Evolutionary conservation across 1,284 basidiomycete genomes (phyloP).

Genomic region (Cryptococcus wingfieldii): DNA sequence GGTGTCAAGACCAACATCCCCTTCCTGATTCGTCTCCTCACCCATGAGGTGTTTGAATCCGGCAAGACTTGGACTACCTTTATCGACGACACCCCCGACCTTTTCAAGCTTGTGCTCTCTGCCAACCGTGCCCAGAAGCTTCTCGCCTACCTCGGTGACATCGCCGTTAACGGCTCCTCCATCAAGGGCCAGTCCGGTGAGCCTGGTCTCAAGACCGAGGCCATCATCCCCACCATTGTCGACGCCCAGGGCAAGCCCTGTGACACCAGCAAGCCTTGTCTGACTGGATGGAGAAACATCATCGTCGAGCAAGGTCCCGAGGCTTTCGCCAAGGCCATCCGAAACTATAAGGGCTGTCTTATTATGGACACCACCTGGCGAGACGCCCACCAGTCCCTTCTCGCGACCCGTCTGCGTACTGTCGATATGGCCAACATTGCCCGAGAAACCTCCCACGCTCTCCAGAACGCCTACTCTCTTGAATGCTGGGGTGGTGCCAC

Average conservation of each 20-base stretch:
- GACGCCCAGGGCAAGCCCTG: conserved; percentile 74
- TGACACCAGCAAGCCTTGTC: conserved; percentile 78
- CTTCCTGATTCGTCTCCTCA: conserved; percentile 95
- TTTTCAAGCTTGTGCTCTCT: conserved; percentile 96
- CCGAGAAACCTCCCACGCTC: conserved; percentile 91
- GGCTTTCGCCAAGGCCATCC: conserved; percentile 96
- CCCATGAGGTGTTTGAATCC: conserved; percentile 94
- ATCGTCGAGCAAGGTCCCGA: conserved; percentile 97
- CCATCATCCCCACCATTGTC: conserved; percentile 74
- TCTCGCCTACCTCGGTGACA: conserved; percentile 90
- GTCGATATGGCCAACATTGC: conserved; percentile 99
- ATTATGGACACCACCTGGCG: conserved; percentile 99
- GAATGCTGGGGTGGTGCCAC: conserved; percentile 99
- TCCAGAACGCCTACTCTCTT: conserved; percentile 92
- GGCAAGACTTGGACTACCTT: conserved; percentile 99
- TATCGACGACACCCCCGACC: conserved; percentile 98
- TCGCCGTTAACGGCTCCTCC: conserved; percentile 95
- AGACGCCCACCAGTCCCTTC: conserved; percentile 96
- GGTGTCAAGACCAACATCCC: conserved; percentile 99
- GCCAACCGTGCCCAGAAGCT: conserved; percentile 99
- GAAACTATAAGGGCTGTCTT: conserved; percentile 89
- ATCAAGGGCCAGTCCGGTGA: conserved; percentile 76
- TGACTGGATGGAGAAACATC: conserved; percentile 95
- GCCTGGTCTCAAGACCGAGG: conserved; percentile 88
- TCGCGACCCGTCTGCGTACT: conserved; percentile 94